Evolutionary conservation across 1,284 basidiomycete genomes (phyloP).

Genomic region (Cryptococcus depauperatus): DNA sequence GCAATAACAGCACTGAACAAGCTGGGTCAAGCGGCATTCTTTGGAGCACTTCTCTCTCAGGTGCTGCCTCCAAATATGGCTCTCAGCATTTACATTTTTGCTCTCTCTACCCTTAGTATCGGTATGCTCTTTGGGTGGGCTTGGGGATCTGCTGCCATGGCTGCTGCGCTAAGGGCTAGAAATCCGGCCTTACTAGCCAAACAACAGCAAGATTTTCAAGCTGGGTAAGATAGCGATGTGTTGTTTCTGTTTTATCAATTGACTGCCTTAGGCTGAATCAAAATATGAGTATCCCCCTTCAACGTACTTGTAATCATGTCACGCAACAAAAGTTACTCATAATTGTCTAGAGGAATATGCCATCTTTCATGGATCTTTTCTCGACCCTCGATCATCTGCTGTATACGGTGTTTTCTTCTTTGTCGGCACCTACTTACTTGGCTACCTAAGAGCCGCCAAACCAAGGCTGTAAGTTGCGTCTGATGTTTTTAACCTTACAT

Average conservation of each 20-base stretch:
- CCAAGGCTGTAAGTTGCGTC: conserved; percentile 51
- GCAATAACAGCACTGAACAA: conserved; percentile 20
- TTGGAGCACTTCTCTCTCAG: conserved; percentile 28
- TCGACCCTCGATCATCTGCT: conserved; percentile 53
- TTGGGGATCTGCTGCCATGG: conserved; percentile 63
- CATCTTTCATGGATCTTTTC: conserved; percentile 59
- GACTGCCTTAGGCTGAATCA: conserved; percentile 45
- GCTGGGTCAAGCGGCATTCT: conserved; percentile 34
- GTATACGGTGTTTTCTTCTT: conserved; percentile 67
- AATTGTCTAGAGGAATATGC: conserved; percentile 44
- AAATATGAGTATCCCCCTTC: conserved; percentile 49
- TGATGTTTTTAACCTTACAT: background rate
- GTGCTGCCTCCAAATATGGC: conserved; percentile 43
- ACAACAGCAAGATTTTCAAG: conserved; percentile 49
- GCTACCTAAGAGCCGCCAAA: conserved; percentile 53
- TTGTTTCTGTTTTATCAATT: background rate
- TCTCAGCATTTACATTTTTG: conserved; percentile 37
- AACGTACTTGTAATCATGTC: conserved; percentile 44
- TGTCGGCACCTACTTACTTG: conserved; percentile 56
- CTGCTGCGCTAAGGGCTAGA: conserved; percentile 55
- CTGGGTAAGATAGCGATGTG: conserved; percentile 42
- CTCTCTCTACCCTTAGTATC: conserved; percentile 49
- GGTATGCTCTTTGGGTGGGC: conserved; percentile 68
- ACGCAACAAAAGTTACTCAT: too few relatives aligned
- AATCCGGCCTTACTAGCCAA: conserved; percentile 50